Evolutionary conservation across 305 asterid genomes (phyloP).

Genomic region (Plantago coronopus): DNA sequence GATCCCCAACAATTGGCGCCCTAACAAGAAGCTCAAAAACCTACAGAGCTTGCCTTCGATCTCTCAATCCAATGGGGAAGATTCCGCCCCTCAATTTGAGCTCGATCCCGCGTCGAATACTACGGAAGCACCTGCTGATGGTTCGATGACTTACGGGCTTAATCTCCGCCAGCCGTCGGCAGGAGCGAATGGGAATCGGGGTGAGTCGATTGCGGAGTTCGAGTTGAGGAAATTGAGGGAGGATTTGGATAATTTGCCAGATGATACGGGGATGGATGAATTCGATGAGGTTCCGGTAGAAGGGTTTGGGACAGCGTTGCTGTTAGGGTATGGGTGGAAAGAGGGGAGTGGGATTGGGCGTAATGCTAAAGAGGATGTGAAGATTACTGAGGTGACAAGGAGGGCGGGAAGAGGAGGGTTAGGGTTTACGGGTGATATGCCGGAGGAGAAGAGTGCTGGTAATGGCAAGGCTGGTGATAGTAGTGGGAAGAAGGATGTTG

Average conservation of each 20-base stretch:
- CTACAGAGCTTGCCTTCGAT: slow-evolving; percentile 44
- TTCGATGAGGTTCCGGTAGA: slow-evolving; percentile 70
- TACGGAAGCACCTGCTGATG: slow-evolving; percentile 33
- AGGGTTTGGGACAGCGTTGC: slow-evolving; percentile 54
- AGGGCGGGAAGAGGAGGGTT: slow-evolving; percentile 70
- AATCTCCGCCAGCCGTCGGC: slow-evolving; percentile 41
- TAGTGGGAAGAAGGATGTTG: slow-evolving; percentile 14
- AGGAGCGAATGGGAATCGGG: neutral
- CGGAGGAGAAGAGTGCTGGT: slow-evolving; percentile 20
- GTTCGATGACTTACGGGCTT: slow-evolving; percentile 53
- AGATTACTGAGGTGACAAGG: slow-evolving; percentile 40
- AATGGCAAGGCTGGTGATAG: slow-evolving; percentile 27
- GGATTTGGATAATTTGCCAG: slow-evolving; percentile 61
- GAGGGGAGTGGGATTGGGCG: slow-evolving; percentile 71
- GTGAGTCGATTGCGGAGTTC: slow-evolving; percentile 31
- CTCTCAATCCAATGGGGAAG: slow-evolving; percentile 37
- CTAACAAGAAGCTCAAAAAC: slow-evolving; percentile 63
- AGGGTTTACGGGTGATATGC: slow-evolving; percentile 53
- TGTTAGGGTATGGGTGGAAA: slow-evolving; percentile 73
- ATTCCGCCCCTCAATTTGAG: slow-evolving; percentile 53
- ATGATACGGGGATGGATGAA: slow-evolving; percentile 48
- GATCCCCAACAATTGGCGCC: slow-evolving; percentile 56
- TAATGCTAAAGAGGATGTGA: slow-evolving; percentile 65
- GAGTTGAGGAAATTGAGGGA: slow-evolving; percentile 51
- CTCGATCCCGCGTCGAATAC: slow-evolving; percentile 30